Evolutionary conservation across 2,329 filamentous ascomycete genomes (phyloP), one percentile per base, ranked within the genome.

Genomic region (Aspergillus fijiensis): DNA sequence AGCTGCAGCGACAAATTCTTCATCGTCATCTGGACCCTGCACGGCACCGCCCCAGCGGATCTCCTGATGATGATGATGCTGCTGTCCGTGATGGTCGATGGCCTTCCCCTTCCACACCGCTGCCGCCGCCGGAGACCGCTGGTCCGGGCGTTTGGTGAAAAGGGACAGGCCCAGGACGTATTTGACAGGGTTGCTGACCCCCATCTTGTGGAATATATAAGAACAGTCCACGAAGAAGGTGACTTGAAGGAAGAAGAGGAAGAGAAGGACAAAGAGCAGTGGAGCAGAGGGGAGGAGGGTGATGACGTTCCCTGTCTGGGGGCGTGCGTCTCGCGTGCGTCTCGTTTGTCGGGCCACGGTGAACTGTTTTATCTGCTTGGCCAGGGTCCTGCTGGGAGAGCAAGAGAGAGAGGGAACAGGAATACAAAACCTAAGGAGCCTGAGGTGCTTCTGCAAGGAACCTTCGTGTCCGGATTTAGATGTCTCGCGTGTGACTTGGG

Each of bases 161-260:
- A 64, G 64, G 23, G 66, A 57, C 25, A 69, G 57, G 55, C 52
- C 60, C 23, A 66, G 60, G 55, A 67, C 57, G 55, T 62, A 65
- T 29, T 64, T 67, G 62, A 69, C 55, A 27, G 63, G 65, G 39
- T 57, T 61, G 49, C 57, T 62, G 52, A 64, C 60, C 14, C 65
- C 62, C 67, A 68, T 68, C 27, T 49, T 62, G 35, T 51, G 10
- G 27, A 10, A 49, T 61, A 48, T 51, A 48, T n/a, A 49, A 56
- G 39, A 9, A 19, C 39, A 19, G 39, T 19, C 39, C 16, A 45
- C 39, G 39, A 45, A 12, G 16, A 45, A 3, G 39, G 19, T 1
- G 39, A 45, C 3, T 5, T n/a, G 16, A 19, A 45, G 16, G 9
- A 45, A 45, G 39, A 12, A 45, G 39, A 45, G 39, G 39, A 45